A percentile compares a stretch with the other conserved stretches of the same genome.
These are phyloP conservation scores for Chrysoporthe puriensis DNA, from an alignment of 2,329 filamentous ascomycete species.

Conservation along the genomic window DNA sequence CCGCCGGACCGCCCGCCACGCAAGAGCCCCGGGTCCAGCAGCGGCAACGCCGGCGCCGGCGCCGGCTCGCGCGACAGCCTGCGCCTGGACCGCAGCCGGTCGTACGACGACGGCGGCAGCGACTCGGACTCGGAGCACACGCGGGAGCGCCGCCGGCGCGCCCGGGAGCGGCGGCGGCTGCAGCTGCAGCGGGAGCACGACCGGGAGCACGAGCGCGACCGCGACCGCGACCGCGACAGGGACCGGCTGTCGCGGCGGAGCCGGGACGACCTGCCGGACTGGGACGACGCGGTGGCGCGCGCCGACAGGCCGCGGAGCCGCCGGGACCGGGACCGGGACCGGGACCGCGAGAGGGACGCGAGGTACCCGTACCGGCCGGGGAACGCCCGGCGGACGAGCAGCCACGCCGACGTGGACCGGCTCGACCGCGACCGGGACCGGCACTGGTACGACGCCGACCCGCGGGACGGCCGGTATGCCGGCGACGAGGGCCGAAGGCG, in stretches of 20 bases:
- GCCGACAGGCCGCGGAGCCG: constrained; percentile 38
- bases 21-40: constrained; percentile 39
- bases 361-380: constrained; percentile 46
- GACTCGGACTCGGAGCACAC: constrained; percentile 34
- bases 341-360: constrained; percentile 36
- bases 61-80: constrained; percentile 47
- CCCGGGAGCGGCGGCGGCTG: constrained; percentile 40
- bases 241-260: constrained; percentile 34
- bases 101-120: constrained; percentile 44
- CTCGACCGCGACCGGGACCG: constrained; percentile 41
- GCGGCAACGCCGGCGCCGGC: constrained; percentile 27
- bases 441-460: constrained; percentile 38
- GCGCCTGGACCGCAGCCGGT: constrained; percentile 45
- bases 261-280: constrained; percentile 35
- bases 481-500: constrained; percentile 26
- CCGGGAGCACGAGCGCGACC: constrained; percentile 31
- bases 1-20: constrained; percentile 42
- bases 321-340: constrained; percentile 39
- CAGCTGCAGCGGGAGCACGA: constrained; percentile 31
- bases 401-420: constrained; percentile 55
- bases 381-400: constrained; percentile 50
- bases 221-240: constrained; percentile 30
- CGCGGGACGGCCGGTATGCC: constrained; percentile 36
- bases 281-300: constrained; percentile 35
- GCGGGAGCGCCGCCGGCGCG: constrained; percentile 32